Base-by-base conservation (phyloP, 2,329 filamentous ascomycete genomes). In the Ascochyta clinopodiicola region DNA sequence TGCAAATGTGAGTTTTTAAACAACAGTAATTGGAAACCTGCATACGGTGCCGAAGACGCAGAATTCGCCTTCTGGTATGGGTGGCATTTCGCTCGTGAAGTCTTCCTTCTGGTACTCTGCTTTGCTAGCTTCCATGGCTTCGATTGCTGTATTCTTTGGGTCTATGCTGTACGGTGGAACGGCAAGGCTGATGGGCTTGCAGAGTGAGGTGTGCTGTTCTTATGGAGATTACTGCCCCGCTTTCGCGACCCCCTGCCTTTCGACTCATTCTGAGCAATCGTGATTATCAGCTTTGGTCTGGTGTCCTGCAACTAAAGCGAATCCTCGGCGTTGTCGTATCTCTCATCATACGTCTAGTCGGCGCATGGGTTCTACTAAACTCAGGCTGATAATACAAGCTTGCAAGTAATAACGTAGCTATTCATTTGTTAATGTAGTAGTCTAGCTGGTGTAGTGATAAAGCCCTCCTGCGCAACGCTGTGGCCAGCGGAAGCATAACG, bases 21-120 rank as follows among this genome's bases (percentile, higher is more conserved):
- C 3, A 21, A 2, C 19, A 0, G 7, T 22, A 19, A 7, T 21
- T 15, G 6, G 29, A 25, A 25, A 7, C 13, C 4, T 4, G 25
- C 45, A 9, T 49, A 55, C 51, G 31, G n/a, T 55, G 51, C 51
- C 51, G 24, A 49, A 55, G 2, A 55, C 51, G 39, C 51, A 55
- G 22, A 55, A 55, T 22, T 55, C 51, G 29, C 51, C 51, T 13
- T 55, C 51, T 36, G 51, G 51, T 34, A 44, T 40, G 17, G 34
- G 45, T 2, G 45, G 51, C 35, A 49, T 55, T 1, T 15, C 45
- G 25, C 15, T 35, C 2, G n/a, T 8, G 1, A 55, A 35, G 0
- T 49, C 45, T 12, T 49, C 51, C 19, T 45, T 44, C 5, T 55
- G 51, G 7, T 49, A 44, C 17, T 49, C 51, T 40, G 39, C 51